A percentile compares a stretch with the other conserved stretches of the same genome.
phyloP scores from a whole-genome alignment of 352 stramenopile genomes.

The Pythium inflatum region DNA sequence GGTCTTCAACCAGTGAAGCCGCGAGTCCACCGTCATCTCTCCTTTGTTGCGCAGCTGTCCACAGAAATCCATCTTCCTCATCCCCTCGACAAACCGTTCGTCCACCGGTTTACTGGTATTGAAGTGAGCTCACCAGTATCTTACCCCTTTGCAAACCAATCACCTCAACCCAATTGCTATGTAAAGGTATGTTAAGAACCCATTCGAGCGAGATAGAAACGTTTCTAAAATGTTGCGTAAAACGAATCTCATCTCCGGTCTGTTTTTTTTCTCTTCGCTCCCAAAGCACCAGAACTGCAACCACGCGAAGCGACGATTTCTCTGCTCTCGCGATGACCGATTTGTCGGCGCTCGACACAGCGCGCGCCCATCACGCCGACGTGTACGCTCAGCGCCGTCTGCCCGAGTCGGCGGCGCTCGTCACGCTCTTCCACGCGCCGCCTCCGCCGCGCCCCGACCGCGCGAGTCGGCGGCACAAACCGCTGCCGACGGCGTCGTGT shows the following conservation, averaged over 20 bases:
- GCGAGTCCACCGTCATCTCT: no score
- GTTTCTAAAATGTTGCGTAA: conserved; percentile 15
- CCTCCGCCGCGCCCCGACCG: not conserved
- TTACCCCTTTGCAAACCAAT: conserved; percentile 20
- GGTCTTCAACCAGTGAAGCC: no score
- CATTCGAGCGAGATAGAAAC: no score
- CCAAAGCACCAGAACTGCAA: not conserved
- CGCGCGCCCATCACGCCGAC: not conserved
- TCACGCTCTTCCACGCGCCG: conserved; percentile 22
- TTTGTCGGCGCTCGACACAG: conserved; percentile 8
- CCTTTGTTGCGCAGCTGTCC: conserved; percentile 1
- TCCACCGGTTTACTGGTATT: conserved; percentile 25
- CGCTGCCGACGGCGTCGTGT: conserved; percentile 27
- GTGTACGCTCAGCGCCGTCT: conserved; percentile 28
- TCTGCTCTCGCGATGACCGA: conserved; percentile 5
- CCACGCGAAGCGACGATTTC: not conserved
- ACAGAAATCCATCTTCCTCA: conserved; percentile 6
- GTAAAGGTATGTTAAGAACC: not conserved
- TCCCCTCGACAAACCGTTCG: not conserved
- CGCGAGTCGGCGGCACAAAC: conserved; percentile 13
- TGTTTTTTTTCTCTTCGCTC: conserved; percentile 18
- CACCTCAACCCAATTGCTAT: conserved; percentile 10
- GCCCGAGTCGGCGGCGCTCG: conserved; percentile 19
- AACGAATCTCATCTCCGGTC: conserved; percentile 15
- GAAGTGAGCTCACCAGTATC: conserved; percentile 39